Base-by-base conservation (phyloP, 2,329 filamentous ascomycete species). In the Sporothrix dimorphospora region DNA sequence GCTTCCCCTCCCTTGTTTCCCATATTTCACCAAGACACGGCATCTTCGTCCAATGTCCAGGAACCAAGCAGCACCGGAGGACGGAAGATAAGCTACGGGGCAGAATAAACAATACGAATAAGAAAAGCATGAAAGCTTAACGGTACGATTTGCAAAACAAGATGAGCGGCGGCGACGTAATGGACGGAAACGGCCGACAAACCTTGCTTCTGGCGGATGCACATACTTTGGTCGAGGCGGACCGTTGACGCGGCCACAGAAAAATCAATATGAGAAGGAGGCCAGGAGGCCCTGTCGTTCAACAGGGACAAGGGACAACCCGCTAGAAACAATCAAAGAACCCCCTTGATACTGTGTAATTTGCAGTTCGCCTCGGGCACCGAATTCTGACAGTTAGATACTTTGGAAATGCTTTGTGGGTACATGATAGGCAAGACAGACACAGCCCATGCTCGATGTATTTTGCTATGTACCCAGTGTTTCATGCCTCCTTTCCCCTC, bases 331-430 rank as follows among this genome's bases (percentile, higher is more conserved):
- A 66, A 34, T 30, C 42, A 34, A 34, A 34, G 42, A 66, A 8
- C 63, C 24, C 61, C 63, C 49, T 49, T 34, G 40, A 49, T 66
- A 65, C 42, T 34, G 24, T 66, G 63, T 49, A 66, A 66, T 66
- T 49, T 66, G n/a, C 16, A 45, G 24, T 45, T 24, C 38, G 19
- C 14, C 59, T 27, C n/a, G 57, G 57, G 57, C 57, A 45, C 38
- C 59, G 19, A 21, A 45, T 45, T 63, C n/a, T 65, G 38, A 63
- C 59, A 24, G 34, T 45, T 42, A 27, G 14, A 57, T 57, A 57
- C 24, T 27, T 57, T 57, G 53, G 38, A 63, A 16, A 63, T 63
- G 21, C 40, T 11, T 34, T 47, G 63, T 34, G 42, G 16, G 21
- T 66, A 45, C 24, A 47, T 30, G 19, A 11, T n/a, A 11, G 59